Percentiles rank a stretch among this genome's conserved stretches.
phyloP scores from a whole-genome alignment of 805 yeast species.

The Danielia reshetovae region DNA sequence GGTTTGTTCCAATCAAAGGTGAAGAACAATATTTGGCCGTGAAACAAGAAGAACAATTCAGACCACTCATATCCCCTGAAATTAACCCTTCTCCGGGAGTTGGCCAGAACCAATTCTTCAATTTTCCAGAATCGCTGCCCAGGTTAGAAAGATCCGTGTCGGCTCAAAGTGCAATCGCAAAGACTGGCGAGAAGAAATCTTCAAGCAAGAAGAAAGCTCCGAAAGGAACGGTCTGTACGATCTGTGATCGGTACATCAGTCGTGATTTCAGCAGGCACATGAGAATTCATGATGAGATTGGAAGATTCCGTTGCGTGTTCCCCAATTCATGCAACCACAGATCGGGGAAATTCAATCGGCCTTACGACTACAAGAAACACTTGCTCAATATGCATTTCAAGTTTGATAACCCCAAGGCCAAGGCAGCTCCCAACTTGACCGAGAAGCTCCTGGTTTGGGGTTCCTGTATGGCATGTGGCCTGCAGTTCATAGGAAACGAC shows the following conservation, averaged over 20 bases:
- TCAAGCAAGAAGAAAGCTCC: conserved; percentile 24
- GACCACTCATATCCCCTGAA: not conserved
- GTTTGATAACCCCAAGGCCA: conserved; percentile 40
- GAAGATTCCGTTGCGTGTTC: conserved; percentile 41
- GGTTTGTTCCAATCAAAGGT: too few relatives aligned
- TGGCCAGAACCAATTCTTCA: not conserved
- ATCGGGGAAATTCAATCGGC: conserved; percentile 41
- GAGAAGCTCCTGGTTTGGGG: conserved; percentile 39
- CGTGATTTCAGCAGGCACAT: conserved; percentile 40
- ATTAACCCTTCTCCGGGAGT: too few relatives aligned
- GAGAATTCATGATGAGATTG: conserved; percentile 41
- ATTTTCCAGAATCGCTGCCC: not conserved
- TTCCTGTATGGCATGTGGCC: conserved; percentile 45
- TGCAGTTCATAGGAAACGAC: conserved; percentile 42
- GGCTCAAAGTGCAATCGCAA: not conserved
- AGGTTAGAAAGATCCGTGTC: not conserved
- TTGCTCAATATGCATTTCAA: conserved; percentile 39
- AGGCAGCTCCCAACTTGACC: conserved; percentile 36
- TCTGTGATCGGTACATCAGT: conserved; percentile 39
- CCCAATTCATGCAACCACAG: conserved; percentile 40
- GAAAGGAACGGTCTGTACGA: conserved; percentile 36
- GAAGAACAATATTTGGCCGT: not conserved
- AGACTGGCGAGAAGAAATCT: conserved; percentile 1
- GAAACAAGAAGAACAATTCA: not conserved
- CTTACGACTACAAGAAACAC: conserved; percentile 45